phyloP scores from a whole-genome alignment of 768 basidiomycete genomes.

The Amanita rimosa region DNA sequence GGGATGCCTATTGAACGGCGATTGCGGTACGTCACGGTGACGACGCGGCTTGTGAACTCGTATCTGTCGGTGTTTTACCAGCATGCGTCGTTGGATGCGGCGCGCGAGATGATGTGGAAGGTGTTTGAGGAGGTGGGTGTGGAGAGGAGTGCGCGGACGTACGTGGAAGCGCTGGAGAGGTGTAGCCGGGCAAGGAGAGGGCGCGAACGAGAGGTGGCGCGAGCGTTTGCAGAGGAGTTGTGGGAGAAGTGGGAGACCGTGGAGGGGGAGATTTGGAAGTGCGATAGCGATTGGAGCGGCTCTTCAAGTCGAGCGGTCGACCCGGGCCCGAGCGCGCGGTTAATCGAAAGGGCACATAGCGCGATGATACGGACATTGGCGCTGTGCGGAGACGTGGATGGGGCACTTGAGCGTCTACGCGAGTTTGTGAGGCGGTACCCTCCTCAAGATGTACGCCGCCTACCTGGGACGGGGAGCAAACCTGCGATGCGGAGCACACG shows the following conservation, averaged over 20 bases:
- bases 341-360: constrained; percentile 58
- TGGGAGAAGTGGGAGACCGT: constrained; percentile 55
- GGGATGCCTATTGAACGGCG: constrained; percentile 12
- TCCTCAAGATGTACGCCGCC: constrained; percentile 31
- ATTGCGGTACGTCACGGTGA: constrained; percentile 49
- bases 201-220: constrained; percentile 34
- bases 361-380: constrained; percentile 58
- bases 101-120: constrained; percentile 36
- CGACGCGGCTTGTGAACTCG: constrained; percentile 60
- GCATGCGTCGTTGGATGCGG: constrained; percentile 35
- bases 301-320: no score
- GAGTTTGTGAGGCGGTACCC: constrained; percentile 58
- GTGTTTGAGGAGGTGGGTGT: constrained; percentile 35
- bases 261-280: constrained; percentile 34
- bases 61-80: constrained; percentile 71
- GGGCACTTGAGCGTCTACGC: constrained; percentile 45
- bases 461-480: constrained; percentile 14
- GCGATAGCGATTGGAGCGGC: constrained; percentile 12
- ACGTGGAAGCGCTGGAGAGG: constrained; percentile 57
- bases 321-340: constrained; percentile 21
- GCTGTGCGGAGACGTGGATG: constrained; percentile 41
- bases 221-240: constrained; percentile 43
- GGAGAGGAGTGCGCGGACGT: constrained; percentile 39
- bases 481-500: constrained; percentile 46
- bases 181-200: constrained; percentile 36